Percentiles rank a stretch among this genome's conserved stretches.
These are phyloP conservation scores for Insectozyma bohioensis DNA, from an alignment of 1,139 yeast species.

Conservation along the genomic window DNA sequence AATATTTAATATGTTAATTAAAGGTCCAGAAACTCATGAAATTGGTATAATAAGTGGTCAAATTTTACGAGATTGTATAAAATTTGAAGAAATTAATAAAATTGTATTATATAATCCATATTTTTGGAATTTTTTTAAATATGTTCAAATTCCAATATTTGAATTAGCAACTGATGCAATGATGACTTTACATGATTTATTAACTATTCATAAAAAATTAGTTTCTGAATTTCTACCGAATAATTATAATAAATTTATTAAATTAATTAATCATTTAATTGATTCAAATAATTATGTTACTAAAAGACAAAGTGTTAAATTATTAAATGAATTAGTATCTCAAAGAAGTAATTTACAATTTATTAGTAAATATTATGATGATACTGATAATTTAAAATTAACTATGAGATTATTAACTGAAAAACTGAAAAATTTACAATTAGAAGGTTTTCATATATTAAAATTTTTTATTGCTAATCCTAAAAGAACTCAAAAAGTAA, in stretches of 20 bases:
- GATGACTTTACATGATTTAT: constrained; percentile 67
- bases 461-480: constrained; percentile 96
- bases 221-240: constrained; percentile 67
- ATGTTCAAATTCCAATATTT: constrained; percentile 73
- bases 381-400: constrained; percentile 77
- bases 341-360: constrained; percentile 69
- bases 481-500: constrained; percentile 73
- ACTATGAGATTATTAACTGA: constrained; percentile 87
- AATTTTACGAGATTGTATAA: constrained; percentile 82
- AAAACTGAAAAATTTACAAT: constrained; percentile 82
- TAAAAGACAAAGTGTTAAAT: constrained; percentile 83
- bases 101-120: constrained; percentile 53
- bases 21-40: constrained; percentile 71
- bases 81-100: constrained; percentile 68
- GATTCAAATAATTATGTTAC: constrained; percentile 84
- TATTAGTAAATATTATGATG: constrained; percentile 76
- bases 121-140: constrained; percentile 82
- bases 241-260: constrained; percentile 57
- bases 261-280: constrained; percentile 64
- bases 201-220: constrained; percentile 66
- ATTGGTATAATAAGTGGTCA: constrained; percentile 74
- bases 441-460: constrained; percentile 90
- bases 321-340: constrained; percentile 74
- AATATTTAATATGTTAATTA: constrained; percentile 59
- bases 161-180: constrained; percentile 92